Percentiles rank a stretch among this genome's conserved stretches.
phyloP scores from a whole-genome alignment of 805 yeast species.

The Torulaspora franciscae region DNA sequence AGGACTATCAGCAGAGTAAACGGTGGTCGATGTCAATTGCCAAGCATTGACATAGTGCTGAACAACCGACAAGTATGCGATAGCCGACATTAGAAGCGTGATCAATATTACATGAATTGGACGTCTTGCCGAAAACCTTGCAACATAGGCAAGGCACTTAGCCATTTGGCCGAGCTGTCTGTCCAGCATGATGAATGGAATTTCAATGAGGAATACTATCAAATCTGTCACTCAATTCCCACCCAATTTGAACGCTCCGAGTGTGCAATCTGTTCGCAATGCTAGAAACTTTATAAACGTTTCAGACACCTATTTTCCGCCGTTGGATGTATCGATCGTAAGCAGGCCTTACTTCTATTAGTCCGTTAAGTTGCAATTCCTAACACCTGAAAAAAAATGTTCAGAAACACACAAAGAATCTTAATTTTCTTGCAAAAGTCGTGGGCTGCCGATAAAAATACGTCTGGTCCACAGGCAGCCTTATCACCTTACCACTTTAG shows the following conservation, averaged over 20 bases:
- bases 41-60: slow-evolving; percentile 53
- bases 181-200: slow-evolving; percentile 26
- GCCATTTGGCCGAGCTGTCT: slow-evolving; percentile 34
- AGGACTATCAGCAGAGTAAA: slow-evolving; percentile 17
- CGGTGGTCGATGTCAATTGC: slow-evolving; percentile 31
- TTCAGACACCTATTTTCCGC: slow-evolving; percentile 1
- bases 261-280: neutral
- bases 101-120: slow-evolving; percentile 85
- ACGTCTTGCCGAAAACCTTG: slow-evolving; percentile 58
- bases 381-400: neutral
- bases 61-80: slow-evolving; percentile 70
- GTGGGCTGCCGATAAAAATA: slow-evolving; percentile 2
- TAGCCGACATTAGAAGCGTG: slow-evolving; percentile 68
- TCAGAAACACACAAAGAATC: slow-evolving; percentile 1
- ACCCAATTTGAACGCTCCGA: neutral
- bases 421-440: neutral
- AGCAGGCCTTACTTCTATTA: neutral
- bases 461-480: neutral
- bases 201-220: neutral
- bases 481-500: neutral
- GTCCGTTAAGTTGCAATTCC: neutral
- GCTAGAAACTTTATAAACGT: neutral
- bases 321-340: slow-evolving; percentile 11
- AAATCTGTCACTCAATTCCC: neutral
- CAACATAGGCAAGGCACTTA: slow-evolving; percentile 43